Conservation (phyloP, 345 rosid species). For the Boechera divaricarpa region DNA sequence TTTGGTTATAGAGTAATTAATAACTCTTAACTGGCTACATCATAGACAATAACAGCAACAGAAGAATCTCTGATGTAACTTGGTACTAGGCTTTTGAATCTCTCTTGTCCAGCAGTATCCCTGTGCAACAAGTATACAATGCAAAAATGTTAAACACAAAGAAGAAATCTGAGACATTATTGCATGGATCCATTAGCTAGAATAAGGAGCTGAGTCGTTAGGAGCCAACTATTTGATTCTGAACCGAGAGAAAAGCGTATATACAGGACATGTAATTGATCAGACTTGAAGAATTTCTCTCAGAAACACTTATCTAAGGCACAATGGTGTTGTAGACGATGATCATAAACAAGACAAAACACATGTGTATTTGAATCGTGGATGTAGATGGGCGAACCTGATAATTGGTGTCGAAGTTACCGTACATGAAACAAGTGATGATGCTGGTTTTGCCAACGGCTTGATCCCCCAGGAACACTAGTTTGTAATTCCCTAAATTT, state of each 20-base stretch:
- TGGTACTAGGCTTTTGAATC: conserved; percentile 84
- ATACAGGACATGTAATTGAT: neutral
- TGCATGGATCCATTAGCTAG: neutral
- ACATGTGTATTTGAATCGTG: neutral
- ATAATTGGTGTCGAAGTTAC: conserved; percentile 77
- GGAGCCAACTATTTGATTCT: neutral
- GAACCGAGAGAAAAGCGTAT: neutral
- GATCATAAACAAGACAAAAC: neutral
- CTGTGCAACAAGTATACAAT: conserved; percentile 38
- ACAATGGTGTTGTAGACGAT: neutral
- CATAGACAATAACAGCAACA: conserved; percentile 86
- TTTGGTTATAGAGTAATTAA: neutral
- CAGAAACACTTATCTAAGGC: neutral
- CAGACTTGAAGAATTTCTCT: neutral
- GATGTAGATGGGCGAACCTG: conserved; percentile 51
- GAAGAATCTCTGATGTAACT: conserved; percentile 89
- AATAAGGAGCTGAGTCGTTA: neutral
- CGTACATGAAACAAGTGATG: conserved; percentile 89
- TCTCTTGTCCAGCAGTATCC: conserved; percentile 96
- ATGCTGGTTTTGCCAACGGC: conserved; percentile 83
- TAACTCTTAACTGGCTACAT: conserved; percentile 74
- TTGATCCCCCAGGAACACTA: conserved; percentile 80
- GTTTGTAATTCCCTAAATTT: conserved; percentile 70
- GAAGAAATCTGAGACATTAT: neutral
- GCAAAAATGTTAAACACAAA: neutral